phyloP scores from a whole-genome alignment of 495 filamentous ascomycete genomes.

The Penicillium flavigenum region DNA sequence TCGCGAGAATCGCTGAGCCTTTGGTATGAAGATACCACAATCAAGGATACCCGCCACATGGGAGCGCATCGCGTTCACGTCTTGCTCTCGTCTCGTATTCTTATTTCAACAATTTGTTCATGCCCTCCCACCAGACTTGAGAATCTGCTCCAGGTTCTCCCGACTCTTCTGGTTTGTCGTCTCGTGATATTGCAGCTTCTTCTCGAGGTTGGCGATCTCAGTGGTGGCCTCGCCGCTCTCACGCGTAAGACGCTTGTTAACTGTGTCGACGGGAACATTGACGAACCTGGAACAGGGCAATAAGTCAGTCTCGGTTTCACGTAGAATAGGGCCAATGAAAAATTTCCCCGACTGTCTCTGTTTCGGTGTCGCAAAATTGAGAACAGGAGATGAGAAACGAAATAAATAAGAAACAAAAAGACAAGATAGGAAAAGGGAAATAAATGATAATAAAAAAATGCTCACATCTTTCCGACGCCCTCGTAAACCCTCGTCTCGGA shows the following conservation, averaged over 20 bases:
- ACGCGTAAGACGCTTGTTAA: slow-evolving; percentile 72
- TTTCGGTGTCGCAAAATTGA: not conserved
- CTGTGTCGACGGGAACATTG: slow-evolving; percentile 63
- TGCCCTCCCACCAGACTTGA: slow-evolving; percentile 53
- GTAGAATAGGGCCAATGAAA: not conserved
- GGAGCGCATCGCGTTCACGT: not conserved
- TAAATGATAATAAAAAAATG: slow-evolving; percentile 4
- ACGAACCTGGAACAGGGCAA: slow-evolving; percentile 68
- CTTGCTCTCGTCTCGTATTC: not conserved
- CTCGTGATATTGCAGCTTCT: slow-evolving; percentile 92
- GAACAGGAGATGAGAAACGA: not conserved
- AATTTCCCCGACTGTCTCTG: not conserved
- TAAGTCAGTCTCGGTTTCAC: slow-evolving; percentile 2
- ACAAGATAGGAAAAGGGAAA: slow-evolving; percentile 8
- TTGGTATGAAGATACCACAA: not conserved
- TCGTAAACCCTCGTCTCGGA: slow-evolving; percentile 83
- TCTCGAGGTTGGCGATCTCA: slow-evolving; percentile 76
- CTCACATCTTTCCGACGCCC: slow-evolving; percentile 95
- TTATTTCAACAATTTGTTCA: slow-evolving; percentile 18
- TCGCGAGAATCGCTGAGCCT: not conserved
- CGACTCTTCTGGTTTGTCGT: slow-evolving; percentile 91
- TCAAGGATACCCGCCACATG: not conserved
- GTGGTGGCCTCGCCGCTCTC: slow-evolving; percentile 73
- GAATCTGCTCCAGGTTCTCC: slow-evolving; percentile 83
- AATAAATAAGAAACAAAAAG: slow-evolving; percentile 1